Evolutionary conservation across 495 filamentous ascomycete genomes (phyloP), one percentile per base, ranked within the genome.

Genomic region (Lichenothelia convexa): DNA sequence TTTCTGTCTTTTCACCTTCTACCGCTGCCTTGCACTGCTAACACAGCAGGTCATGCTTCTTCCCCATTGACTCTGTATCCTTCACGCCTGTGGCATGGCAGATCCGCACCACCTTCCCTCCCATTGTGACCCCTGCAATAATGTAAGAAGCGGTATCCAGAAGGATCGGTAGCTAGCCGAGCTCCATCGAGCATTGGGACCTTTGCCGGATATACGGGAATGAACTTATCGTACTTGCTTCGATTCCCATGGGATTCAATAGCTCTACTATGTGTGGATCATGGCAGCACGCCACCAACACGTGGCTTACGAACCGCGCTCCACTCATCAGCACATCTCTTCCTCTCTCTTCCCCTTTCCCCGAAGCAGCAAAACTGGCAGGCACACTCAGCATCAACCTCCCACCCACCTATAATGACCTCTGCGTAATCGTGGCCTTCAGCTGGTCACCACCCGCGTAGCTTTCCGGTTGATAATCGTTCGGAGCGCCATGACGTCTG

Each of bases 41-140:
- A 45, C 64, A 65, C 35, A 67, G 38, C 17, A 56, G 21, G 46
- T 68, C 60, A 50, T 67, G 63, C 38, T 61, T 63, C 43, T 59
- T n/a, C 48, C 21, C 62, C 60, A 35, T 40, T 50, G 2, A 46
- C 42, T 19, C 46, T 64, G 16, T 51, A 54, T 15, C 42, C 51
- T 44, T 67, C 60, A 16, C 57, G 53, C 34, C 55, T 47, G 45
- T 67, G 64, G 0, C 62, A 61, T 1, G 61, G 60, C 54, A 68
- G 55, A 50, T 66, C 60, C 24, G 40, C 36, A 43, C 56, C 48
- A 3, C 65, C 60, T 22, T 53, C 45, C 0, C 60, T 53, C 9
- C 31, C 52, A 0, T 59, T 61, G 31, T 47, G 44, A 43, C 63
- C 58, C 41, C 64, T 61, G 21, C 59, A 67, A 42, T 67, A 67